A percentile compares a stretch with the other conserved stretches of the same genome.
Conservation (phyloP, 192 early-diverging fungal genomes). For the Mycoemilia scoparia region DNA sequence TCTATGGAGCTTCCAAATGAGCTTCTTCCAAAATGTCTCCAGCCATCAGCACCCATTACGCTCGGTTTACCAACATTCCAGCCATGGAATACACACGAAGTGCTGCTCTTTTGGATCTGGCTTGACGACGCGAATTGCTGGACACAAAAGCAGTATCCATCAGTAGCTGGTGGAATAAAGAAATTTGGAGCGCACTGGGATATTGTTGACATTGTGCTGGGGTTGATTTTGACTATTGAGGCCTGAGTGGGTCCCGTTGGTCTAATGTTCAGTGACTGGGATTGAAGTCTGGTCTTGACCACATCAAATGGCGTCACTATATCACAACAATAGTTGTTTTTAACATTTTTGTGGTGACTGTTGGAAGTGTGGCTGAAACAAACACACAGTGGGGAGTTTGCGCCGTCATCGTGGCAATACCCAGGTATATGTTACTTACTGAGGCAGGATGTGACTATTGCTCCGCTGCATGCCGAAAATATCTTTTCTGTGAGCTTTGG, state of each 20-base stretch:
- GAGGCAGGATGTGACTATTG: constrained; percentile 60
- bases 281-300: constrained; percentile 13
- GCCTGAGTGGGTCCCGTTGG: constrained; percentile 10
- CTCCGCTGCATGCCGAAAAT: constrained; percentile 65
- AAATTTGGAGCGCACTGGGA: constrained; percentile 9
- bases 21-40: too few species aligned
- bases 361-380: not conserved
- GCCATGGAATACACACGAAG: too few species aligned
- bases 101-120: constrained; percentile 4
- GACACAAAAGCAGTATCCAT: not conserved
- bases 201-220: constrained; percentile 6
- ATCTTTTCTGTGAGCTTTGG: constrained; percentile 32
- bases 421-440: constrained; percentile 23
- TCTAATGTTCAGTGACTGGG: constrained; percentile 10
- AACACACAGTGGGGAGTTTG: not conserved
- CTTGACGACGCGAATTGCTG: not conserved
- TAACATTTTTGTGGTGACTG: not conserved
- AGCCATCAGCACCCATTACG: too few species aligned
- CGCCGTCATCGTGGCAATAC: not conserved
- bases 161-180: constrained; percentile 7
- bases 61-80: too few species aligned
- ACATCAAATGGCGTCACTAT: constrained; percentile 24
- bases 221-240: constrained; percentile 12
- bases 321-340: not conserved
- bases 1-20: too few species aligned